Evolutionary conservation across 331 rosid genomes (phyloP).

Genomic region (Arachis monticola): DNA sequence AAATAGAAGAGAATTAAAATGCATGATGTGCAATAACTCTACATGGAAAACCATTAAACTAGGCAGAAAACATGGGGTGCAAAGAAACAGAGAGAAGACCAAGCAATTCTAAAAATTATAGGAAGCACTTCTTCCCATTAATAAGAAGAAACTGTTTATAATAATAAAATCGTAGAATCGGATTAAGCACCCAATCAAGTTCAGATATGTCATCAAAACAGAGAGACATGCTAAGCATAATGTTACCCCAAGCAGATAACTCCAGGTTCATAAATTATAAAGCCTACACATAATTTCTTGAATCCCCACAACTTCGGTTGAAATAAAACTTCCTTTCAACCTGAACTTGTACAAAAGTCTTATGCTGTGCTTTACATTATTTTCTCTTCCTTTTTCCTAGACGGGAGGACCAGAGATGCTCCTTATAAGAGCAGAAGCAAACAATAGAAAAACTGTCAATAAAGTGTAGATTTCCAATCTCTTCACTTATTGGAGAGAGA

Average conservation of each 20-base stretch:
- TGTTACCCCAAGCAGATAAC: not conserved
- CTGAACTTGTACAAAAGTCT: not conserved
- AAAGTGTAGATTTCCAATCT: too few species aligned
- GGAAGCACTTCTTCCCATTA: slow-evolving; percentile 10
- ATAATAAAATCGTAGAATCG: not conserved
- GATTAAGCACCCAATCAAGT: slow-evolving; percentile 2
- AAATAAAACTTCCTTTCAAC: not conserved
- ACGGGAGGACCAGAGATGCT: too few species aligned
- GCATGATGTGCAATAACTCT: not conserved
- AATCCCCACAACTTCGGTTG: slow-evolving; percentile 15
- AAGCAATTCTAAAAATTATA: slow-evolving; percentile 25
- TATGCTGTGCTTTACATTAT: not conserved
- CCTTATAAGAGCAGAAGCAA: not conserved
- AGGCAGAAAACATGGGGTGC: slow-evolving; percentile 10
- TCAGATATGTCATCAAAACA: slow-evolving; percentile 22
- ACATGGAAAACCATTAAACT: slow-evolving; percentile 9
- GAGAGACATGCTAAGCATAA: not conserved
- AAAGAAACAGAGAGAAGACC: slow-evolving; percentile 6
- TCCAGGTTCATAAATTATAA: not conserved
- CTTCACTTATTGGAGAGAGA: too few species aligned
- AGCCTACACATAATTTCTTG: not conserved
- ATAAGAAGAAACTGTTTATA: not conserved
- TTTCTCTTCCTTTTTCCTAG: not conserved
- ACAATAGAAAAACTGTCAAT: too few species aligned
- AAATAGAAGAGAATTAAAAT: slow-evolving; percentile 23